Conservation (phyloP, 208 protist genomes). For the Leishmania gerbilli region DNA sequence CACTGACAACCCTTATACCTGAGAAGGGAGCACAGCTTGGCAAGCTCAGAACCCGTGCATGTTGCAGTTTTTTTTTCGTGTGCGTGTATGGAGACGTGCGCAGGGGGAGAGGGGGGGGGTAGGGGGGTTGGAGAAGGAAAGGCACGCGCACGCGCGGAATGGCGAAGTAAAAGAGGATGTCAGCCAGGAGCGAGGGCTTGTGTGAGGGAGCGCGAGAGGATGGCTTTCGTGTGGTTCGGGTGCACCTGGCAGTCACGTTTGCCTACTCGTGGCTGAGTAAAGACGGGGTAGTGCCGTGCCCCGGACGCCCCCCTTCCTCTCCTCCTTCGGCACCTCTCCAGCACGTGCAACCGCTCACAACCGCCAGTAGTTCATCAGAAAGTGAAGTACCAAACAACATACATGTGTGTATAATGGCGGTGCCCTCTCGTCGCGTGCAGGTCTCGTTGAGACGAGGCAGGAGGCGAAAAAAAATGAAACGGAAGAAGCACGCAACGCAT, state of each 20-base stretch:
- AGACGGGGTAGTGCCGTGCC: background rate
- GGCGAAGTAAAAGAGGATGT: background rate
- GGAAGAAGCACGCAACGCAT: background rate
- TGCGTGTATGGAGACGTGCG: background rate
- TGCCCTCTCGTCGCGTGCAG: too few relatives aligned
- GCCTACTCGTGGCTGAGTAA: background rate
- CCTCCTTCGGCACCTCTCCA: background rate
- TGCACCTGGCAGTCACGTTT: background rate
- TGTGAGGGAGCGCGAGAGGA: background rate
- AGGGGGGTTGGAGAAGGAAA: background rate
- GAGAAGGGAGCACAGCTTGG: background rate
- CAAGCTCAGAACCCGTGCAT: background rate
- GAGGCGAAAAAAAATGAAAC: background rate
- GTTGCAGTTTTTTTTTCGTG: background rate
- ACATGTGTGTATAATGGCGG: too few relatives aligned
- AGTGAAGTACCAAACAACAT: background rate
- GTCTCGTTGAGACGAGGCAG: too few relatives aligned
- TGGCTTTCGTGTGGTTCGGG: background rate
- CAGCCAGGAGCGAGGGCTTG: background rate
- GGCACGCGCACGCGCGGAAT: background rate
- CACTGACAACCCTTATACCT: background rate
- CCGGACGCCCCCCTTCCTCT: background rate
- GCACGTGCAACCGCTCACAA: background rate
- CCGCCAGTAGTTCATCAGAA: background rate
- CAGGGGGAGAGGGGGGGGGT: background rate